Evolutionary conservation across 1,139 yeast genomes (phyloP), one percentile per base, ranked within the genome.

Genomic region (Saccharomyces hybrid): DNA sequence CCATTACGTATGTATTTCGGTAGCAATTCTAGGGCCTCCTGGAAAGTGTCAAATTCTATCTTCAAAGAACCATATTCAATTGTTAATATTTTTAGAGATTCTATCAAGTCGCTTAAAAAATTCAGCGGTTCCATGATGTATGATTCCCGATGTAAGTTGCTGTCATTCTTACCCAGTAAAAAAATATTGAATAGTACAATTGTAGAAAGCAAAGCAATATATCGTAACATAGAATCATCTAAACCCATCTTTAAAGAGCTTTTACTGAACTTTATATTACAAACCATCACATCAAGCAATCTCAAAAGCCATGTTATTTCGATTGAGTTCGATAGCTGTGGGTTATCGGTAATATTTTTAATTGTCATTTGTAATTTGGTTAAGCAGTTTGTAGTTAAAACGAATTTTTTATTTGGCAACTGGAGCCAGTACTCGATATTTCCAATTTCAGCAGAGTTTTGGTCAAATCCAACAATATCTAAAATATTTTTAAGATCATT

Each of bases 131-230:
- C 70, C 5, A 65, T 61, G 20, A 81, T 61, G 54, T 76, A 74
- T 13, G 73, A 75, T 47, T 81, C 86, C 28, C 78, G 63, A 55
- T 74, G 75, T 1, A 81, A 59, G 49, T 69, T 72, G 56, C 75
- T 77, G 50, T 79, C 82, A 8, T 64, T 60, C 48, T 74, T 65
- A 13, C 72, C 69, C 8, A 78, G 67, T 25, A 75, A 70, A 55
- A 81, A 70, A 1, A 81, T 68, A 5, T 70, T 60, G 52, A 82
- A 64, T 5, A 80, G 65, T 1, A 79, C 64, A n/a, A 73, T 70
- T 0, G 76, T 65, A 0, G 82, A 74, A 20, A 67, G 61, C 48
- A 74, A 68, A 1, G 75, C 71, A 53, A 69, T 72, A n/a, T 54
- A 57, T 20, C 56, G 58, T 20, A 61, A 48, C 25, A 55, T 6